Conservation (phyloP, 495 filamentous ascomycete genomes). For the Hypoxylon intermedium region DNA sequence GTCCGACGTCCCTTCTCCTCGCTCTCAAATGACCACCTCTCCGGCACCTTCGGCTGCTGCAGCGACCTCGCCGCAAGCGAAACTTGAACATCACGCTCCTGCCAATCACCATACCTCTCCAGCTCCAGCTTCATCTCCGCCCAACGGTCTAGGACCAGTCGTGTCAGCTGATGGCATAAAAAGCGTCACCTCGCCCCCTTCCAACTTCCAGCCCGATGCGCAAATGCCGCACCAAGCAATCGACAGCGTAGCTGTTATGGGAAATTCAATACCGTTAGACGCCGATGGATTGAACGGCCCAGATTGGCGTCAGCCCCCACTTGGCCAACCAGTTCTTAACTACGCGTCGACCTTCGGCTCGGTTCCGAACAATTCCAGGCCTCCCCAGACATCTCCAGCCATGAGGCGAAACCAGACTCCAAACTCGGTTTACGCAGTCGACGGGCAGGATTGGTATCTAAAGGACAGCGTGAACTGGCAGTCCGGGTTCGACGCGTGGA, state of each 20-base stretch:
- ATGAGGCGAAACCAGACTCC: conserved; percentile 34
- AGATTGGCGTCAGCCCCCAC: conserved; percentile 22
- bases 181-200: conserved; percentile 26
- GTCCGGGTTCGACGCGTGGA: conserved; percentile 55
- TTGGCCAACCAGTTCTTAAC: conserved; percentile 15
- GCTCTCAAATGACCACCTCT: conserved; percentile 41
- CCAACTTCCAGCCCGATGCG: conserved; percentile 26
- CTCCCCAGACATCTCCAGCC: conserved; percentile 17
- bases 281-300: conserved; percentile 7
- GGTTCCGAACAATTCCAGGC: conserved; percentile 18
- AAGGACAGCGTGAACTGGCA: conserved; percentile 60
- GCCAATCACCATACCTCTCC: conserved; percentile 36
- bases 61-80: conserved; percentile 22
- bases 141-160: conserved; percentile 14
- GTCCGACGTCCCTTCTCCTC: conserved; percentile 62
- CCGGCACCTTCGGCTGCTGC: conserved; percentile 36
- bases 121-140: conserved; percentile 35
- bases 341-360: conserved; percentile 17
- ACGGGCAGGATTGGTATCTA: conserved; percentile 59
- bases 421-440: conserved; percentile 46
- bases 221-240: conserved; percentile 22
- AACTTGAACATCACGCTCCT: conserved; percentile 39
- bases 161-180: conserved; percentile 40
- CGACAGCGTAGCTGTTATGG: conserved; percentile 24
- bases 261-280: conserved; percentile 27